These are phyloP conservation scores for Malania oleifera DNA, from an alignment of 164 flowering plant species.

Conservation along the genomic window DNA sequence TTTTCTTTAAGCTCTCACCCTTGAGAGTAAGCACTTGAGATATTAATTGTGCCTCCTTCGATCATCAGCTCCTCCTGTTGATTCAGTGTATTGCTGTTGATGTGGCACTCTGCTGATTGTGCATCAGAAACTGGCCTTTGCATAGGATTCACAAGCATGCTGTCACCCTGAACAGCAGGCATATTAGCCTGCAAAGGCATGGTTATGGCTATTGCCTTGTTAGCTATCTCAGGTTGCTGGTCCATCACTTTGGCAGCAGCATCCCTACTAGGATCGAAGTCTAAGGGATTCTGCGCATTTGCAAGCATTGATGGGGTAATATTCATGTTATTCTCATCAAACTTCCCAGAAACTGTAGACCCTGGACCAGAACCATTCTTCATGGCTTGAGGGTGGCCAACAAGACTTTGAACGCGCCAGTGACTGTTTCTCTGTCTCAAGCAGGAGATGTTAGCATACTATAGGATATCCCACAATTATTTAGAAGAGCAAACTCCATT, in stretches of 20 bases:
- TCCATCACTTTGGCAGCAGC: conserved; percentile 37
- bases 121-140: conserved; percentile 39
- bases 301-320: conserved; percentile 42
- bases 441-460: not conserved
- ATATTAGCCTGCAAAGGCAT: conserved; percentile 29
- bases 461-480: not conserved
- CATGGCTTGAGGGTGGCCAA: conserved; percentile 43
- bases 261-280: conserved; percentile 40
- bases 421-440: conserved; percentile 72
- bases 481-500: not conserved
- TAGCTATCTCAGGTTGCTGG: conserved; percentile 37
- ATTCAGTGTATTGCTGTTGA: conserved; percentile 27
- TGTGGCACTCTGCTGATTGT: conserved; percentile 34
- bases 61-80: conserved; percentile 55
- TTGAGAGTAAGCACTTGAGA: conserved; percentile 77
- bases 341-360: conserved; percentile 46
- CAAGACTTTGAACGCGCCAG: conserved; percentile 55
- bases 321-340: conserved; percentile 47
- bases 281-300: conserved; percentile 39
- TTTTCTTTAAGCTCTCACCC: conserved; percentile 44
- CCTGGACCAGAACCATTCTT: conserved; percentile 55
- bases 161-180: conserved; percentile 28
- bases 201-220: conserved; percentile 36
- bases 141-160: conserved; percentile 35
- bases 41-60: conserved; percentile 87